A percentile compares a stretch with the other conserved stretches of the same genome.
phyloP scores from a whole-genome alignment of 345 rosid genomes.

The Acer campestre region DNA sequence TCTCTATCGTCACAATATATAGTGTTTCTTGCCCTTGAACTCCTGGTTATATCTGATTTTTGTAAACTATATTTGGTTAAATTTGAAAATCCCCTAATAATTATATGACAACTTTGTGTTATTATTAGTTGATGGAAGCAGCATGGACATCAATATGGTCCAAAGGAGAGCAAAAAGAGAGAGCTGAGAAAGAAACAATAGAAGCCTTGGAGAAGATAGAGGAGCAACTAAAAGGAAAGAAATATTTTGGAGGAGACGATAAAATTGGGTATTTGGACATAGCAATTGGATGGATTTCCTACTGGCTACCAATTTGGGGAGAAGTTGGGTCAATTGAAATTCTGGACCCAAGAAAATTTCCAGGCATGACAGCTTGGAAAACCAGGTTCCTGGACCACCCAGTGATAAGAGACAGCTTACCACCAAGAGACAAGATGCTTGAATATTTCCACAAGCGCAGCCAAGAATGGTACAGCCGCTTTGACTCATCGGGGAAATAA shows the following conservation, averaged over 20 bases:
- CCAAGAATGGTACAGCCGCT: background rate
- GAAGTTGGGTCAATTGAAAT: slow-evolving; percentile 32
- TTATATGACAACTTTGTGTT: no score
- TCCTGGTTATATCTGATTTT: no score
- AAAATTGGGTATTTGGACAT: slow-evolving; percentile 41
- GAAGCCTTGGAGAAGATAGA: slow-evolving; percentile 38
- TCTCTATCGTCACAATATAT: no score
- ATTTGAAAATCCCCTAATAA: no score
- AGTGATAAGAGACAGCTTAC: slow-evolving; percentile 30
- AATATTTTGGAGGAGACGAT: slow-evolving; percentile 32
- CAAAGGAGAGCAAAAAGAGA: slow-evolving; percentile 31
- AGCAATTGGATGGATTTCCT: slow-evolving; percentile 29
- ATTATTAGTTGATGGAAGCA: background rate
- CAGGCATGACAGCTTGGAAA: slow-evolving; percentile 33
- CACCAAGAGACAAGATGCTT: slow-evolving; percentile 31
- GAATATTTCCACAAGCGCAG: slow-evolving; percentile 23
- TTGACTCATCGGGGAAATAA: background rate
- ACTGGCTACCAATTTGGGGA: slow-evolving; percentile 36
- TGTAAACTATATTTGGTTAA: no score
- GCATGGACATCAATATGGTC: slow-evolving; percentile 20
- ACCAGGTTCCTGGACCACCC: slow-evolving; percentile 29
- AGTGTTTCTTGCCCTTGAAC: no score
- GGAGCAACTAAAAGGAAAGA: slow-evolving; percentile 30
- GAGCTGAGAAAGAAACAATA: background rate
- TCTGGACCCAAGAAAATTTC: slow-evolving; percentile 21